Evolutionary conservation across 2,329 filamentous ascomycete species (phyloP), one percentile per base, ranked within the genome.

Genomic region (Claviceps pazoutovae): DNA sequence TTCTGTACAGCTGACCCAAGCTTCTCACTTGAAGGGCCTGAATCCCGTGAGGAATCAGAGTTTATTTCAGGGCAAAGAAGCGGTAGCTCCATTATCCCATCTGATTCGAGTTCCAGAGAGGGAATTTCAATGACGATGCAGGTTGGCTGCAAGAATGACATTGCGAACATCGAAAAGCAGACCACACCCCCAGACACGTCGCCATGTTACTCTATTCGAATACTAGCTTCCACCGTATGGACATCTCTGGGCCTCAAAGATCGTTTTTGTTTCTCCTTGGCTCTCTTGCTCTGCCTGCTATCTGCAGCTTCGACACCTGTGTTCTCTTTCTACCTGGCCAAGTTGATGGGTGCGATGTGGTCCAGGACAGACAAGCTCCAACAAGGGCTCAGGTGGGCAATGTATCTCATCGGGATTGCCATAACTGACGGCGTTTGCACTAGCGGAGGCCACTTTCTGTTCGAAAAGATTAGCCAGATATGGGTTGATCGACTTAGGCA

Each of bases 401-500:
- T 89, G 14, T 71, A 73, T 1, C 80, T 96, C 5, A 68, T 91
- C 0, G 76, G 73, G 0, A 74, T 95, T 4, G 83, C 88, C 0
- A 58, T 82, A 13, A 61, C 75, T 0, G 88, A 95, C 57, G 84
- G 81, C 0, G 44, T 79, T 1, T 74, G 82, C 14, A 80, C 76
- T 0, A 91, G 83, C 42, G 63, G 75, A 0, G 80, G 83, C 54
- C 81, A 86, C 39, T 90, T 84, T 61, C 67, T 86, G 8, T 74
- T 94, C 5, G 88, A 95, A 56, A 69, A 72, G 26, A 79, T 75
- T 13, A 86, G 80, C 1, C 86, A 95, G 61, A 64, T 74, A 1
- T 97, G 91, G 91, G 75, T 90, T 14, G 82, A 91, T 59, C 67
- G 68, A 0, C 72, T 94, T 9, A 83, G 90, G 1, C 69, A 74